Conservation (phyloP, 192 early-diverging fungal species). For the Coemansia sp. region DNA sequence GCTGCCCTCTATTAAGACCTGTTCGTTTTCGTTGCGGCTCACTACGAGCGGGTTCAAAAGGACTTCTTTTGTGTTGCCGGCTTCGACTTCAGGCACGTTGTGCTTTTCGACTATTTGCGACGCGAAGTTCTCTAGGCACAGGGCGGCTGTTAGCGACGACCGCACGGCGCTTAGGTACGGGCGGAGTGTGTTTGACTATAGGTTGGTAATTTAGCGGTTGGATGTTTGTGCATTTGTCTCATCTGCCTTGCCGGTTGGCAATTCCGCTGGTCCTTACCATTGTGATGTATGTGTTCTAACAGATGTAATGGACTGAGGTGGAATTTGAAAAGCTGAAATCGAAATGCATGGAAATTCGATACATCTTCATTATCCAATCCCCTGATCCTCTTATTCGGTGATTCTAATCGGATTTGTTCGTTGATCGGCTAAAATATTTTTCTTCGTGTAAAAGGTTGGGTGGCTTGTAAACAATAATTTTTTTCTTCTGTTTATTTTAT, state of each 20-base stretch:
- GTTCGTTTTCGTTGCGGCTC: constrained; percentile 89
- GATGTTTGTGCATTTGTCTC: not conserved
- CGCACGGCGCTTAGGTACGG: constrained; percentile 95
- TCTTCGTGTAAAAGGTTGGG: not conserved
- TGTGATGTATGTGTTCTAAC: not conserved
- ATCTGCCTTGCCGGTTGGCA: not conserved
- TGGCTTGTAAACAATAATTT: not conserved
- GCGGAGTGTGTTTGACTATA: constrained; percentile 94
- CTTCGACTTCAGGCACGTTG: constrained; percentile 98
- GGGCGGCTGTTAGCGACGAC: constrained; percentile 87
- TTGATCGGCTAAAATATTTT: constrained; percentile 12
- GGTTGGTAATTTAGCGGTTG: not conserved
- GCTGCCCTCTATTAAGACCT: constrained; percentile 88
- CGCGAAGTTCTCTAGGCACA: constrained; percentile 97
- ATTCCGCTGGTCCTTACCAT: not conserved
- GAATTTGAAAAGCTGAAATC: not conserved
- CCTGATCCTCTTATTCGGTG: not conserved
- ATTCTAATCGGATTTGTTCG: constrained; percentile 7
- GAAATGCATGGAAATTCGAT: not conserved
- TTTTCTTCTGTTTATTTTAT: not conserved
- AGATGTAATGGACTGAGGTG: not conserved
- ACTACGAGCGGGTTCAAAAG: constrained; percentile 85
- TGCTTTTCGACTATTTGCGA: constrained; percentile 97
- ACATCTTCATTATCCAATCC: not conserved
- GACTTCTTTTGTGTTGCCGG: constrained; percentile 74